Conservation (phyloP, 179 eudicot species). For the Beta lomatogona region DNA sequence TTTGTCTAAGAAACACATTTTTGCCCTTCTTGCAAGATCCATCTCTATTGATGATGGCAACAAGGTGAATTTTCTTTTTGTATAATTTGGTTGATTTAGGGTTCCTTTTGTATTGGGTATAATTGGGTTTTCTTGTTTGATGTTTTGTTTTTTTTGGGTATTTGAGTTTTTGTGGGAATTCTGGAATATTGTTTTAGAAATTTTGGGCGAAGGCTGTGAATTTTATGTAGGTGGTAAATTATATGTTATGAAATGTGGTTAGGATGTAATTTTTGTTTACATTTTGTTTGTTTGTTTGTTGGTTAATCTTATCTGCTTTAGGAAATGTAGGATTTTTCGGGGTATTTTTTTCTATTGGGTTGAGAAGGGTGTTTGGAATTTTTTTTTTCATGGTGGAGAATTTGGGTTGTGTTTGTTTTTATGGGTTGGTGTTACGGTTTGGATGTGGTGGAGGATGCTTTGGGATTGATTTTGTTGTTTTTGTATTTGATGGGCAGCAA, state of each 20-base stretch:
- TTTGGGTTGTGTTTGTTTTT: not conserved
- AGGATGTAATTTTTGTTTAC: not conserved
- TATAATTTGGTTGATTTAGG: not conserved
- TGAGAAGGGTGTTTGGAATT: not conserved
- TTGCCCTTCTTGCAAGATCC: constrained; percentile 68
- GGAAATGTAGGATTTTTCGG: not conserved
- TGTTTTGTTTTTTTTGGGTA: not conserved
- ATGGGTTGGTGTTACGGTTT: not conserved
- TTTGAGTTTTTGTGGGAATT: not conserved
- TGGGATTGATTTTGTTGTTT: constrained; percentile 20
- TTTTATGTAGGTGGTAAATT: not conserved
- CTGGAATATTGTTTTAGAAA: not conserved
- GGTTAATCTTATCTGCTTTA: not conserved
- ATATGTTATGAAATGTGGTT: not conserved
- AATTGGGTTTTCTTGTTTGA: not conserved
- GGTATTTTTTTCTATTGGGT: not conserved
- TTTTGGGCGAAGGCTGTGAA: not conserved
- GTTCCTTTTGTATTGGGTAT: not conserved
- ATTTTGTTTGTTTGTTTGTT: not conserved
- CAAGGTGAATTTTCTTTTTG: constrained; percentile 45
- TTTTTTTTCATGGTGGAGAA: not conserved
- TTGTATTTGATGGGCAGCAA: constrained; percentile 52
- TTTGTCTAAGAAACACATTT: constrained; percentile 71
- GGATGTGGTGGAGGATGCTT: not conserved
- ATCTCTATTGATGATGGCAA: constrained; percentile 60